phyloP scores from a whole-genome alignment of 345 rosid genomes.

The Diplotaxis tenuifolia region DNA sequence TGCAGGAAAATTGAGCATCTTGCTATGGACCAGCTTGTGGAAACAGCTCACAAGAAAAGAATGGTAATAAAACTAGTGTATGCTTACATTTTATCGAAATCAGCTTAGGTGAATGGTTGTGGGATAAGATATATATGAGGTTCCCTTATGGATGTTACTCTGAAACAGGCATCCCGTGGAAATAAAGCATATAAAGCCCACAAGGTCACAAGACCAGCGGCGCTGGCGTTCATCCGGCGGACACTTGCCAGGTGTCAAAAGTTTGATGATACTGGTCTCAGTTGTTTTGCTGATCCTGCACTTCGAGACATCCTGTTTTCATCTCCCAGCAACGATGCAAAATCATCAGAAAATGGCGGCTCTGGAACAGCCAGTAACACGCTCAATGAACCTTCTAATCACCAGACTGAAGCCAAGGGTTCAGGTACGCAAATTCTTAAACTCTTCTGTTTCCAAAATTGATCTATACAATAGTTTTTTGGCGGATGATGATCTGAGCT shows the following conservation, averaged over 20 bases:
- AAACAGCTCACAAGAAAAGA: constrained; percentile 76
- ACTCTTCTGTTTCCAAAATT: too few species aligned
- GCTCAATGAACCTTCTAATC: constrained; percentile 64
- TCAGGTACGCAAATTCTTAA: constrained; percentile 83
- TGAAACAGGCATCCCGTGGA: constrained; percentile 73
- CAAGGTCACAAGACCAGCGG: constrained; percentile 77
- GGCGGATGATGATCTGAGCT: constrained; percentile 1
- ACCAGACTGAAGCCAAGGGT: constrained; percentile 72
- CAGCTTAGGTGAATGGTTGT: constrained; percentile 4
- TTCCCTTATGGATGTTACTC: constrained; percentile 3
- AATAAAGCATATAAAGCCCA: constrained; percentile 61
- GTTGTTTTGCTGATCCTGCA: constrained; percentile 75
- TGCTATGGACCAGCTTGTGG: constrained; percentile 86
- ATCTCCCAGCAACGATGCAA: constrained; percentile 65
- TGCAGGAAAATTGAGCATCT: constrained; percentile 71
- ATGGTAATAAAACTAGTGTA: constrained; percentile 50
- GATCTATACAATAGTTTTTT: too few species aligned
- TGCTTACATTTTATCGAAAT: neutral
- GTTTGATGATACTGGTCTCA: constrained; percentile 73
- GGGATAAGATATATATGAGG: neutral
- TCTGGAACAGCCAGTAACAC: constrained; percentile 97
- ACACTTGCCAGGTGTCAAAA: constrained; percentile 69
- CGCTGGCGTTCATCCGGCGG: constrained; percentile 65
- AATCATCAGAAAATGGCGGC: constrained; percentile 84
- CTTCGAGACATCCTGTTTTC: constrained; percentile 71